Percentiles rank a stretch among this genome's conserved stretches.
Conservation (phyloP, 2,329 filamentous ascomycete genomes). For the Ophiostoma novo-ulmi region DNA sequence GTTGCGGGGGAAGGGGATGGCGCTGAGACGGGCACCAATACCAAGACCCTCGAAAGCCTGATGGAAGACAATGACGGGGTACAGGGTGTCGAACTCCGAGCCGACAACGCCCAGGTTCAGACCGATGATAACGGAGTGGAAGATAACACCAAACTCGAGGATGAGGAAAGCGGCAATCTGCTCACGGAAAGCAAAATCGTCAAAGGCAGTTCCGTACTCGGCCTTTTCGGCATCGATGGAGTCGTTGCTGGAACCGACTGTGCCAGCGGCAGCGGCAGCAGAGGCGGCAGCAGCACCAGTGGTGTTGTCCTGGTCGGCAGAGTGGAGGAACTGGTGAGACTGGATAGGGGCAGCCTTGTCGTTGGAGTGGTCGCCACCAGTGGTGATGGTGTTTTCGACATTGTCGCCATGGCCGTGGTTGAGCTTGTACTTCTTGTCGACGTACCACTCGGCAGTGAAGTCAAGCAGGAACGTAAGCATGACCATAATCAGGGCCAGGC, state of each 20-base stretch:
- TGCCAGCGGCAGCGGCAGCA: conserved; percentile 46
- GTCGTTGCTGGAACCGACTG: conserved; percentile 55
- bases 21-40: conserved; percentile 76
- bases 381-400: conserved; percentile 44
- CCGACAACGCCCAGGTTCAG: conserved; percentile 65
- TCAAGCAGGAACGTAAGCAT: conserved; percentile 87
- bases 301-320: conserved; percentile 69
- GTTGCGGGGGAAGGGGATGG: conserved; percentile 56
- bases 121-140: conserved; percentile 91
- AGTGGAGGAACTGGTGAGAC: conserved; percentile 57
- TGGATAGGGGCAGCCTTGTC: conserved; percentile 29
- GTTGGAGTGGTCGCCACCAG: conserved; percentile 15
- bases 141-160: conserved; percentile 91
- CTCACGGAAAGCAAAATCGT: conserved; percentile 36
- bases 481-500: conserved; percentile 79
- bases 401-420: conserved; percentile 46
- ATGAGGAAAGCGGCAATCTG: conserved; percentile 64
- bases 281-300: conserved; percentile 34
- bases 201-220: conserved; percentile 23
- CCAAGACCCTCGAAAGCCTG: conserved; percentile 94
- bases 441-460: conserved; percentile 72
- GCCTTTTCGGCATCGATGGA: conserved; percentile 63
- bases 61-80: conserved; percentile 73
- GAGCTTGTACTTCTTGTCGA: conserved; percentile 49
- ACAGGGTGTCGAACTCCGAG: conserved; percentile 53